These are phyloP conservation scores for Quercus tomentella DNA, from an alignment of 331 rosid genomes.

Conservation along the genomic window DNA sequence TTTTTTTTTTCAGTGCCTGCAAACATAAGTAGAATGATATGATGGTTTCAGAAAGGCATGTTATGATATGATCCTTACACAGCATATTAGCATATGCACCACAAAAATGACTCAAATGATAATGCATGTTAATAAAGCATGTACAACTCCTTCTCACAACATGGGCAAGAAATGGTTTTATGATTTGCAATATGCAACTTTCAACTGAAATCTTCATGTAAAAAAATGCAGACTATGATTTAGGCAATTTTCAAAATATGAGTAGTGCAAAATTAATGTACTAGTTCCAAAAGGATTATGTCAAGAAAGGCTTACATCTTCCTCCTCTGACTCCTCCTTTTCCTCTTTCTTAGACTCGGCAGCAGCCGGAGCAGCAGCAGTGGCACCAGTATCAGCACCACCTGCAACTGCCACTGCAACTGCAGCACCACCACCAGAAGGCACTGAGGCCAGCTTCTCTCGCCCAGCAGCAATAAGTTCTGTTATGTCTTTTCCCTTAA, in stretches of 20 bases:
- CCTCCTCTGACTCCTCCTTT: constrained; percentile 74
- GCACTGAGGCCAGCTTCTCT: constrained; percentile 46
- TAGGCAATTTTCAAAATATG: neutral
- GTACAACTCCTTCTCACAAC: no score
- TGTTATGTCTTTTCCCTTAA: constrained; percentile 36
- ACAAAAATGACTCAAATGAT: no score
- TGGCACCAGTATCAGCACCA: constrained; percentile 6
- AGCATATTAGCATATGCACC: no score
- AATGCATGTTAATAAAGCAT: no score
- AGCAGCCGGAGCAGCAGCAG: constrained; percentile 37
- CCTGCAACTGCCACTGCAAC: constrained; percentile 14
- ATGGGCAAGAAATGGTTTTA: no score
- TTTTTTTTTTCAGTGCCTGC: no score
- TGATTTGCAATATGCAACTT: no score
- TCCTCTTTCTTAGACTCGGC: constrained; percentile 70
- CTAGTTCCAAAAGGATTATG: neutral
- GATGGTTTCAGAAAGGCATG: no score
- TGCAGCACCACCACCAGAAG: constrained; percentile 33
- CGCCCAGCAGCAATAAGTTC: constrained; percentile 49
- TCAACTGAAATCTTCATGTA: neutral
- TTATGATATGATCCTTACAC: no score
- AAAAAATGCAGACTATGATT: neutral
- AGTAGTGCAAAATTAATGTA: neutral
- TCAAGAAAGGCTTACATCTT: constrained; percentile 35
- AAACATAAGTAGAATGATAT: no score